Conservation (phyloP, 805 yeast species). For the Candida yuanshanica region DNA sequence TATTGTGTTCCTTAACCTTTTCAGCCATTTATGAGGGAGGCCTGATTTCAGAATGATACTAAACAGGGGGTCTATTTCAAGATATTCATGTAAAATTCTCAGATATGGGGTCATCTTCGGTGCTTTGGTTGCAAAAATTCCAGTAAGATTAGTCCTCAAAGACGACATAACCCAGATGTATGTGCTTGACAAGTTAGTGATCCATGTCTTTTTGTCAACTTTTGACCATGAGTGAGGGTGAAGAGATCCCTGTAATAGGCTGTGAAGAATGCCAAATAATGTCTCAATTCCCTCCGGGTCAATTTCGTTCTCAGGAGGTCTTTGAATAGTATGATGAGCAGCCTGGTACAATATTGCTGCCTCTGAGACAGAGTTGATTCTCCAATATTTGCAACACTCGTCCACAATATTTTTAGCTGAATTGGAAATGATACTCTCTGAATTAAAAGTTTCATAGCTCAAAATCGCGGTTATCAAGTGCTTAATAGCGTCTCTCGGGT, state of each 20-base stretch:
- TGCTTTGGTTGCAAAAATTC: slow-evolving; percentile 37
- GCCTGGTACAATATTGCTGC: slow-evolving; percentile 48
- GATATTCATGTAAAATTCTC: slow-evolving; percentile 41
- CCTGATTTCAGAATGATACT: slow-evolving; percentile 30
- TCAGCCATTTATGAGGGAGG: slow-evolving; percentile 39
- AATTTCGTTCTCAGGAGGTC: slow-evolving; percentile 22
- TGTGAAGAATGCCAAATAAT: slow-evolving; percentile 28
- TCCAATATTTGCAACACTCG: slow-evolving; percentile 51
- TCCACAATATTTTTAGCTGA: slow-evolving; percentile 37
- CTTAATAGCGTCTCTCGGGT: slow-evolving; percentile 35
- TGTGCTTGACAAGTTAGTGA: slow-evolving; percentile 36
- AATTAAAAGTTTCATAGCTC: slow-evolving; percentile 27
- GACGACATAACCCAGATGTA: slow-evolving; percentile 42
- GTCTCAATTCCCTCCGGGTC: slow-evolving; percentile 27
- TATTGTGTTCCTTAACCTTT: slow-evolving; percentile 30
- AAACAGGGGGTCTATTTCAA: slow-evolving; percentile 44
- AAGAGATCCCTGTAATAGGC: slow-evolving; percentile 18
- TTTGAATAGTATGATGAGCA: slow-evolving; percentile 31
- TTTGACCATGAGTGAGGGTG: slow-evolving; percentile 33
- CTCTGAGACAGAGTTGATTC: slow-evolving; percentile 44
- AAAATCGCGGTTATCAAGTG: slow-evolving; percentile 39
- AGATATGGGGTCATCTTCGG: slow-evolving; percentile 57
- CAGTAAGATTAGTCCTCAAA: slow-evolving; percentile 36
- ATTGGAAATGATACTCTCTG: slow-evolving; percentile 32
- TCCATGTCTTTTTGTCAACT: slow-evolving; percentile 48